Evolutionary conservation across 768 basidiomycete species (phyloP).

Genomic region (Erythrobasidium yunnanense): DNA sequence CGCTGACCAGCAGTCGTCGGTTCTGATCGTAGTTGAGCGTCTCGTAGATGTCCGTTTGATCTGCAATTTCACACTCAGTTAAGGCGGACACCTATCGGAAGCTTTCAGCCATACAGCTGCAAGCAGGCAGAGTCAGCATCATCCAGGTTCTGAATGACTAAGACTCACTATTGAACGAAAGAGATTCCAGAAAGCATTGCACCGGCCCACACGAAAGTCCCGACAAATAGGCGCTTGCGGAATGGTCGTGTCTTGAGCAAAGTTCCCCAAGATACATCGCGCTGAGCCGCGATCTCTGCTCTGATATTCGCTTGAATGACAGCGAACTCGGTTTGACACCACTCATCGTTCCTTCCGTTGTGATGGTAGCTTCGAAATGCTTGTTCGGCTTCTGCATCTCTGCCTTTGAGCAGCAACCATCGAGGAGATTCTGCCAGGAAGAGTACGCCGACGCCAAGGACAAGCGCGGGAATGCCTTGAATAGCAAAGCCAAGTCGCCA

Average conservation of each 20-base stretch:
- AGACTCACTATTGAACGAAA: slow-evolving; percentile 24
- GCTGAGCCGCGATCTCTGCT: slow-evolving; percentile 1
- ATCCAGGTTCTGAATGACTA: not conserved
- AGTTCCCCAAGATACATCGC: slow-evolving; percentile 1
- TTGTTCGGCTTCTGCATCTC: slow-evolving; percentile 20
- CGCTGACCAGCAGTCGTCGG: slow-evolving; percentile 21
- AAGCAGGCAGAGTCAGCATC: too few species aligned
- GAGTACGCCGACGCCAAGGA: slow-evolving; percentile 10
- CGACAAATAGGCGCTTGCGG: slow-evolving; percentile 9
- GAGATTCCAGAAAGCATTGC: slow-evolving; percentile 24
- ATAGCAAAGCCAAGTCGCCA: slow-evolving; percentile 18
- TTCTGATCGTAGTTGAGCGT: not conserved
- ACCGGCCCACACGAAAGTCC: slow-evolving; percentile 22
- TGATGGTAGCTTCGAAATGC: slow-evolving; percentile 3
- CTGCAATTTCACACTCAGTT: not conserved
- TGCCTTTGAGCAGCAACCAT: slow-evolving; percentile 25
- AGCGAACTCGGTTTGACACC: not conserved
- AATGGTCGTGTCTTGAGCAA: not conserved
- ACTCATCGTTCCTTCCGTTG: not conserved
- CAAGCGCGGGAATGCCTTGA: slow-evolving; percentile 18
- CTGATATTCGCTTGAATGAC: not conserved
- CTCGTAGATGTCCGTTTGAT: slow-evolving; percentile 15
- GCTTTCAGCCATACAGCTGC: too few species aligned
- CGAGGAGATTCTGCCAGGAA: slow-evolving; percentile 19
- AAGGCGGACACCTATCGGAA: not conserved